Base-by-base conservation (phyloP, 176 grass and related monocot species). In the Hyparrhenia diplandra region DNA sequence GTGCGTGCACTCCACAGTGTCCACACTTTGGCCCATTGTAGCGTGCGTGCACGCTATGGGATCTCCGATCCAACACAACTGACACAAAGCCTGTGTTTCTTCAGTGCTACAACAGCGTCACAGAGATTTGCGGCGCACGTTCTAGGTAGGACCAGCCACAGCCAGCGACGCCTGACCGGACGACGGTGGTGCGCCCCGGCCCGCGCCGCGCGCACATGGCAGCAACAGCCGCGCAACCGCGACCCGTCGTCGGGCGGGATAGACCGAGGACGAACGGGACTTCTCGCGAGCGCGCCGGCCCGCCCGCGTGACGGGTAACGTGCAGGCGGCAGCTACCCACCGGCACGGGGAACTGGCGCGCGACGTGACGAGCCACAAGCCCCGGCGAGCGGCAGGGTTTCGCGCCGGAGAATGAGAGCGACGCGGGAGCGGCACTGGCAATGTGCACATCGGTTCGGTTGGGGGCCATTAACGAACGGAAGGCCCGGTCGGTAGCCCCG, bases 381-480 rank as follows among this genome's bases (percentile, higher is more conserved):
- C 5, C 25, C 55, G 57, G 8, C 57, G 23, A 13, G 10, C 58
- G 58, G 81, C 70, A 84, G 81, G 51, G 60, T 67, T 80, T 75
- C 82, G 24, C 82, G 5, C 20, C 4, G 60, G 87, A 89, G 82
- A 64, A n/a, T n/a, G n/a, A n/a, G n/a, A n/a, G 87, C 77, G 82
- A 89, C 87, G 71, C 54, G 7, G 57, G 43, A 63, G 42, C 69
- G 12, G 77, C 41, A 55, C 23, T 60, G 40, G 32, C 46, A 20
- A 69, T 69, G 68, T 8, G 68, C 64, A 30, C 66, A 16, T 78
- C 80, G 25, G 25, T 75, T 51, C 75, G 70, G 76, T 75, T 84
- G 67, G 68, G 40, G 23, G 23, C 51, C 69, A 84, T 69, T 69
- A 68, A 75, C 72, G 36, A 51, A 40, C 62, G n/a, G n/a, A n/a